phyloP scores from a whole-genome alignment of 129 eudicot genomes.

The Flaveria brownii region DNA sequence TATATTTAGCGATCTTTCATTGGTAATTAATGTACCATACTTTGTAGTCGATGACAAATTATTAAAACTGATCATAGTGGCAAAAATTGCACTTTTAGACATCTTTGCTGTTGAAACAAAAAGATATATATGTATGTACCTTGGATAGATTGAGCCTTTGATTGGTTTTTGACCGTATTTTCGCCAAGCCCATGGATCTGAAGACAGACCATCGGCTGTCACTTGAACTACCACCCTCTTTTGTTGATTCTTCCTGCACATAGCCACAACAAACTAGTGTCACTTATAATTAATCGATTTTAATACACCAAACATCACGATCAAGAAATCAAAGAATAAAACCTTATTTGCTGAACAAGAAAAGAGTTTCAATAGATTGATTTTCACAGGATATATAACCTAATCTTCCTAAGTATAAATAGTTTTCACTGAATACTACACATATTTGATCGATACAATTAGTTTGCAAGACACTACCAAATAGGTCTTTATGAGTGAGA shows the following conservation, averaged over 20 bases:
- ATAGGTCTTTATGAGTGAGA: too few species aligned
- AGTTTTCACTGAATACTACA: too few species aligned
- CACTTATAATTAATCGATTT: neutral
- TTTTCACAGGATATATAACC: too few species aligned
- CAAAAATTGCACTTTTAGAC: neutral
- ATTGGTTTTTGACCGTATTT: constrained; percentile 94
- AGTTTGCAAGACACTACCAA: too few species aligned
- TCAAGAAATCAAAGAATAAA: too few species aligned
- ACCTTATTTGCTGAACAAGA: too few species aligned
- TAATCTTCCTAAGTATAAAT: too few species aligned
- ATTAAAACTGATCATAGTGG: neutral
- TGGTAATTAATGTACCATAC: neutral
- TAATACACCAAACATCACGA: too few species aligned
- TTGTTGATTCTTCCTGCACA: constrained; percentile 73
- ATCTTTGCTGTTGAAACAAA: neutral
- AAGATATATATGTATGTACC: constrained; percentile 41
- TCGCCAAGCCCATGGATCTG: constrained; percentile 98
- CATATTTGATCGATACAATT: too few species aligned
- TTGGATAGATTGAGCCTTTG: constrained; percentile 92
- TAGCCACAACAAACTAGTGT: neutral
- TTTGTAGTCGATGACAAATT: neutral
- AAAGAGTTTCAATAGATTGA: too few species aligned
- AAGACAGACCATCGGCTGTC: constrained; percentile 58
- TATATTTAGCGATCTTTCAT: too few species aligned
- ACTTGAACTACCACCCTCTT: constrained; percentile 68